Percentiles rank a stretch among this genome's conserved stretches.
Conservation (phyloP, 208 protist genomes). For the Novymonas esmeraldas region DNA sequence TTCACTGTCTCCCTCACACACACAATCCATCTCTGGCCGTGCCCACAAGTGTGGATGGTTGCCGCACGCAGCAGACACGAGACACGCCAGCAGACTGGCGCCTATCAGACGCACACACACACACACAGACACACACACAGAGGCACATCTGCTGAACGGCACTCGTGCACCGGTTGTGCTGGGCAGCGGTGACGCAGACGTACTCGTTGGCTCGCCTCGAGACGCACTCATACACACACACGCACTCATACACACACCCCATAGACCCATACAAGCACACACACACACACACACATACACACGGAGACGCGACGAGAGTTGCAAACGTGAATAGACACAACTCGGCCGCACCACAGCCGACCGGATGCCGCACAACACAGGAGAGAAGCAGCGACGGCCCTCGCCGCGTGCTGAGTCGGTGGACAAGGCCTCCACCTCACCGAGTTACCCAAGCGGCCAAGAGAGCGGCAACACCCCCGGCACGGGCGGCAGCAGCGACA, state of each 20-base stretch:
- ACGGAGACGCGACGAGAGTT: not conserved
- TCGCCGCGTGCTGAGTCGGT: constrained; percentile 9
- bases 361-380: not conserved
- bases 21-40: too few species aligned
- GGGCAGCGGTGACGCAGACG: too few species aligned
- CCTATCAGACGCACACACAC: too few species aligned
- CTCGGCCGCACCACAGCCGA: not conserved
- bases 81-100: too few species aligned
- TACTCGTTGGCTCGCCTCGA: too few species aligned
- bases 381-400: constrained; percentile 16
- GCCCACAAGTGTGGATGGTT: too few species aligned
- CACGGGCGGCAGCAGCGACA: constrained; percentile 4
- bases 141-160: too few species aligned
- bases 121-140: too few species aligned
- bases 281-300: not conserved
- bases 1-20: too few species aligned
- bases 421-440: constrained; percentile 18
- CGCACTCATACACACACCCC: too few species aligned
- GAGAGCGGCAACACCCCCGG: constrained; percentile 2
- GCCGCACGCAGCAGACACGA: too few species aligned
- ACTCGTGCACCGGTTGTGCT: too few species aligned
- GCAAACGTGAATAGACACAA: not conserved
- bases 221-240: not conserved
- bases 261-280: not conserved
- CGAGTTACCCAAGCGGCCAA: constrained; percentile 7